Conservation (phyloP, 2,329 filamentous ascomycete genomes). For the Aureobasidium vineae region DNA sequence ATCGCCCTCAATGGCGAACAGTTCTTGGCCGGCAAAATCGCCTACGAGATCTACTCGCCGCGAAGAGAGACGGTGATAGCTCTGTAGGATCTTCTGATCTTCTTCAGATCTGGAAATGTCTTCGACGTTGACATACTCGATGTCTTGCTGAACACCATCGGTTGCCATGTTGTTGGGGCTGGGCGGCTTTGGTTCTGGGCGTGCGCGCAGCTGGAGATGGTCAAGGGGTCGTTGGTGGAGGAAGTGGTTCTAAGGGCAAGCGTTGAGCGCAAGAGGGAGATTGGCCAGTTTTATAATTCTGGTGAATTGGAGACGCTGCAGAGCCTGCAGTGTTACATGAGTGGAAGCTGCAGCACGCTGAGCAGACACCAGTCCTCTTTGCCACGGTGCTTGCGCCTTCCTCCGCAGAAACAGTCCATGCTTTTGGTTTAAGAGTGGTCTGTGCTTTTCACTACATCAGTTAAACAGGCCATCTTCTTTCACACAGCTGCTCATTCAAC, state of each 20-base stretch:
- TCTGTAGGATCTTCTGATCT: conserved; percentile 4
- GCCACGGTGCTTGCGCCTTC: conserved; percentile 4
- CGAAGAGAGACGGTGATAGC: conserved; percentile 46
- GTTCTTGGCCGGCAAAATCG: conserved; percentile 71
- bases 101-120: conserved; percentile 14
- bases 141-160: conserved; percentile 19
- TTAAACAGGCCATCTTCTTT: background rate
- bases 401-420: conserved; percentile 2
- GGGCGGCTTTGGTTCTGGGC: background rate
- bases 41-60: conserved; percentile 65
- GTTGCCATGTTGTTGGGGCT: conserved; percentile 13
- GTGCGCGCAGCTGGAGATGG: background rate
- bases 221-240: background rate
- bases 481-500: background rate
- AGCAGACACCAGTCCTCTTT: conserved; percentile 7
- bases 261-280: conserved; percentile 11
- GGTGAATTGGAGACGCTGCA: background rate
- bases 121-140: conserved; percentile 22
- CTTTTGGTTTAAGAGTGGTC: background rate
- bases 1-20: conserved; percentile 72
- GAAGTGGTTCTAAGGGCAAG: background rate
- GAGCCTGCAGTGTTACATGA: conserved; percentile 19
- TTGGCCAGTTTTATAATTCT: conserved; percentile 14
- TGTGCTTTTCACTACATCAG: background rate
- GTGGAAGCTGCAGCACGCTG: conserved; percentile 22